A percentile compares a stretch with the other conserved stretches of the same genome.
Conservation (phyloP, 306 rosid species). For the Pyrus betulifolia region DNA sequence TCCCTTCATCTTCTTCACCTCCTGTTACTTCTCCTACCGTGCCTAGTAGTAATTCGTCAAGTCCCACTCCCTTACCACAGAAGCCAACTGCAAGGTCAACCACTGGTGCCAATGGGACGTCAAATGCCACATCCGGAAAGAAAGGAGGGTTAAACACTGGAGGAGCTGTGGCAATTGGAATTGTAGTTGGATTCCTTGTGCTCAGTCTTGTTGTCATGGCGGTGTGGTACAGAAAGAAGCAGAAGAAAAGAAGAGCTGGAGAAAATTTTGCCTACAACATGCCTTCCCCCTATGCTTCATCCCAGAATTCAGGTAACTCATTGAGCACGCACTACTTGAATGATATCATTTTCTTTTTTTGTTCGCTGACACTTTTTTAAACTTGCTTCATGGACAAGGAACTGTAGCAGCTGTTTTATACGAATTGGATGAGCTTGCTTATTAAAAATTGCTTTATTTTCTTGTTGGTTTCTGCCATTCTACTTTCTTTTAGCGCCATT, state of each 20-base stretch:
- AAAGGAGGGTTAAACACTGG: slow-evolving; percentile 40
- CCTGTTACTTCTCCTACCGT: slow-evolving; percentile 39
- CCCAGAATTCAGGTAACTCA: slow-evolving; percentile 84
- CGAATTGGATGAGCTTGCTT: neutral
- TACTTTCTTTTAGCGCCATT: too few species aligned
- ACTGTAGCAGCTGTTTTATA: neutral
- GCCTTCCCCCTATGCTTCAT: slow-evolving; percentile 81
- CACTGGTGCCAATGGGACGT: slow-evolving; percentile 12
- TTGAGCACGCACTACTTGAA: neutral
- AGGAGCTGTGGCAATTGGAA: slow-evolving; percentile 53
- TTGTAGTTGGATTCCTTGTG: slow-evolving; percentile 51
- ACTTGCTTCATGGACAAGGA: neutral
- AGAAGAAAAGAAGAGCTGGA: slow-evolving; percentile 44
- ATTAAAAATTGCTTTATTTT: too few species aligned
- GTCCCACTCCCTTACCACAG: slow-evolving; percentile 30
- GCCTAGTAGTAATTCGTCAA: slow-evolving; percentile 31
- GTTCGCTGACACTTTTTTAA: neutral
- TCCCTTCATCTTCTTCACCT: slow-evolving; percentile 48
- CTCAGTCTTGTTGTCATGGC: slow-evolving; percentile 63
- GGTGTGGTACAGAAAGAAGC: slow-evolving; percentile 53
- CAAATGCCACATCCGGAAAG: slow-evolving; percentile 19
- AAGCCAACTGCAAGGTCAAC: slow-evolving; percentile 53
- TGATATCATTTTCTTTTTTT: neutral
- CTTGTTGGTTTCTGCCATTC: too few species aligned
- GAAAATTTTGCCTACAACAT: slow-evolving; percentile 30